A percentile compares a stretch with the other conserved stretches of the same genome.
These are phyloP conservation scores for Colletotrichum spinosum DNA, from an alignment of 2,329 filamentous ascomycete genomes.

Conservation along the genomic window DNA sequence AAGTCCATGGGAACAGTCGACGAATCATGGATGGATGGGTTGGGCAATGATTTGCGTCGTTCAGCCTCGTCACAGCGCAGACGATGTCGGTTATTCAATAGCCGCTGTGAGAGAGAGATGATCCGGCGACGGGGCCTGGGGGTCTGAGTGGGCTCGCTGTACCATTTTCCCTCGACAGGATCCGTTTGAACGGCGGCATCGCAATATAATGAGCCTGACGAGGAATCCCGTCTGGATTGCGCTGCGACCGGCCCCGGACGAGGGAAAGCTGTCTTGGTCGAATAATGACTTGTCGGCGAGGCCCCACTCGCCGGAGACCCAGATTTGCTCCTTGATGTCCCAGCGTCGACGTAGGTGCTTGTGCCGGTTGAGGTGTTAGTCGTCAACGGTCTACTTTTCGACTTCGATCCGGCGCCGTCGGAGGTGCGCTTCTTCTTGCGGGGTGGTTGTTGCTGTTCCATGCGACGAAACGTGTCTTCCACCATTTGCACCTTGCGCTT, in stretches of 20 bases:
- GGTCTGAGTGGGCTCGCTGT: slow-evolving; percentile 51
- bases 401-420: slow-evolving; percentile 57
- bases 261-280: slow-evolving; percentile 43
- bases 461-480: slow-evolving; percentile 71
- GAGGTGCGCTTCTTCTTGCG: slow-evolving; percentile 73
- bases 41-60: slow-evolving; percentile 45
- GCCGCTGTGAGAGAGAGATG: slow-evolving; percentile 64
- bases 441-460: slow-evolving; percentile 67
- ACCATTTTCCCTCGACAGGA: slow-evolving; percentile 65
- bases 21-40: slow-evolving; percentile 42
- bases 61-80: slow-evolving; percentile 55
- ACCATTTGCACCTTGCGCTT: slow-evolving; percentile 76
- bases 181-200: slow-evolving; percentile 68
- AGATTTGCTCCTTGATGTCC: slow-evolving; percentile 65
- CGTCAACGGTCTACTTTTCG: slow-evolving; percentile 43
- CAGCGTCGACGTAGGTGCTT: slow-evolving; percentile 63
- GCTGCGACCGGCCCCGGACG: slow-evolving; percentile 45
- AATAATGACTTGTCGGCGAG: slow-evolving; percentile 50
- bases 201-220: slow-evolving; percentile 57
- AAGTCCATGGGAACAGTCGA: slow-evolving; percentile 53
- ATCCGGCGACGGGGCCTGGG: slow-evolving; percentile 59
- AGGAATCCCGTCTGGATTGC: slow-evolving; percentile 52
- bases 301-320: slow-evolving; percentile 59
- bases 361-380: slow-evolving; percentile 20
- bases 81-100: slow-evolving; percentile 62